Evolutionary conservation across 1,284 basidiomycete species (phyloP), one percentile per base, ranked within the genome.

Genomic region (Ganoderma sinense): DNA sequence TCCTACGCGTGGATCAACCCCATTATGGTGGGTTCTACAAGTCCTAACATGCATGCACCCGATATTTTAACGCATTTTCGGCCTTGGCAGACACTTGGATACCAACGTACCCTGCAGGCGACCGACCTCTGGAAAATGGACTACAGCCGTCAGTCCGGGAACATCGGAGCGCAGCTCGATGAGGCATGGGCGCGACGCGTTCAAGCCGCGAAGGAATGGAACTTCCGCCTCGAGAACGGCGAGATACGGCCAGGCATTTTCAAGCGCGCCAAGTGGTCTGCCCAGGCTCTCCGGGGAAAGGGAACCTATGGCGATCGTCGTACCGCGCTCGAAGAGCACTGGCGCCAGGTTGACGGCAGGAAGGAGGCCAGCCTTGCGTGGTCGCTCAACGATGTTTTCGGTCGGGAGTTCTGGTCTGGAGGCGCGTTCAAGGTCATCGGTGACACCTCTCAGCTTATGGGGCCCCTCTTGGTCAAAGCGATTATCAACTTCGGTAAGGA

Each of bases 111-210:
- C 0, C 82, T 93, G 0, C 91, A 93, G 78, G 91, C 90, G 0
- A 88, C 91, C 0, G 92, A 94, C 78, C 79, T 93, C n/a, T 92
- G 90, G 89, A 89, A 88, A 77, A 82, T 94, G 78, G 89, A 91
- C 73, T 78, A 82, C 1, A 80, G 84, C 11, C 85, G 88, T 36
- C 83, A 88, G 72, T 79, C 89, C 11, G 86, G 84, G 0, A 72
- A 76, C 23, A 83, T 94, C 39, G 86, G 89, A 4, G 78, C 80
- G 8, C 82, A 83, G 69, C 83, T 87, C 26, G 86, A 87, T 70
- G 82, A 77, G n/a, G 82, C 84, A 33, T 91, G 88, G 88, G 80
- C 76, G 2, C 78, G 78, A 20, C 82, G 89, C 63, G 81, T 84
- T 23, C 59, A 79, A 23, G 82, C 80, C 3, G 89, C 89, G 1